These are phyloP conservation scores for Bipolaris zeicola DNA, from an alignment of 2,329 filamentous ascomycete genomes.

Conservation along the genomic window DNA sequence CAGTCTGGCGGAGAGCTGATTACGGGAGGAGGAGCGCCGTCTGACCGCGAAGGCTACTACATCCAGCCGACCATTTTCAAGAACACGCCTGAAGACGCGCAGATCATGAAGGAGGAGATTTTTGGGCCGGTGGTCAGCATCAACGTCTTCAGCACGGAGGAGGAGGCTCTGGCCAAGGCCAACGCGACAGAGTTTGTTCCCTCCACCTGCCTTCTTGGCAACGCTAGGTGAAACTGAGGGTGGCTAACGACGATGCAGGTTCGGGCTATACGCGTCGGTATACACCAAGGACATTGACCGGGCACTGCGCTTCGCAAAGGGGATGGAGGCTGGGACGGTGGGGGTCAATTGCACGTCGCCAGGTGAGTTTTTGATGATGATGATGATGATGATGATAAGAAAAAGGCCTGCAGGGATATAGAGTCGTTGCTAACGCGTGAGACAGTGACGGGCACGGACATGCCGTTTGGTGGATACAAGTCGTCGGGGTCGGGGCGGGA, in stretches of 20 bases:
- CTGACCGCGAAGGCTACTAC: slow-evolving; percentile 42
- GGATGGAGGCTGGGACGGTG: slow-evolving; percentile 49
- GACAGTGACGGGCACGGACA: slow-evolving; percentile 31
- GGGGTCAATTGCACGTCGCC: slow-evolving; percentile 50
- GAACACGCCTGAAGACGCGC: slow-evolving; percentile 77
- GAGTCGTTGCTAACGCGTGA: not conserved
- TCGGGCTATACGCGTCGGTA: slow-evolving; percentile 82
- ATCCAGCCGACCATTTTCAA: slow-evolving; percentile 80
- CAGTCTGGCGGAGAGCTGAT: slow-evolving; percentile 58
- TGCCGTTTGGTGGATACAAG: slow-evolving; percentile 53
- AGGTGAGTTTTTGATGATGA: slow-evolving; percentile 4
- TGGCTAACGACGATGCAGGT: slow-evolving; percentile 46
- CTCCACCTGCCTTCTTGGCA: not conserved
- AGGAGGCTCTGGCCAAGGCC: slow-evolving; percentile 78
- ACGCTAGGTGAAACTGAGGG: slow-evolving; percentile 1
- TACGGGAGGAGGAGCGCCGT: slow-evolving; percentile 37
- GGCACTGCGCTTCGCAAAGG: slow-evolving; percentile 49
- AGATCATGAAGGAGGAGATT: slow-evolving; percentile 82
- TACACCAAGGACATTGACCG: slow-evolving; percentile 64
- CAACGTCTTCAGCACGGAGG: slow-evolving; percentile 74
- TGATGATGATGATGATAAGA: too few relatives aligned
- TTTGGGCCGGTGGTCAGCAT: slow-evolving; percentile 84
- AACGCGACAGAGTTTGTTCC: slow-evolving; percentile 69
- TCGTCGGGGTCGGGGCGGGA: slow-evolving; percentile 45
- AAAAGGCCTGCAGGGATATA: too few relatives aligned